A percentile compares a stretch with the other conserved stretches of the same genome.
Evolutionary conservation across 208 protist genomes (phyloP).

Genomic region (Vickermania ingenoplastis): DNA sequence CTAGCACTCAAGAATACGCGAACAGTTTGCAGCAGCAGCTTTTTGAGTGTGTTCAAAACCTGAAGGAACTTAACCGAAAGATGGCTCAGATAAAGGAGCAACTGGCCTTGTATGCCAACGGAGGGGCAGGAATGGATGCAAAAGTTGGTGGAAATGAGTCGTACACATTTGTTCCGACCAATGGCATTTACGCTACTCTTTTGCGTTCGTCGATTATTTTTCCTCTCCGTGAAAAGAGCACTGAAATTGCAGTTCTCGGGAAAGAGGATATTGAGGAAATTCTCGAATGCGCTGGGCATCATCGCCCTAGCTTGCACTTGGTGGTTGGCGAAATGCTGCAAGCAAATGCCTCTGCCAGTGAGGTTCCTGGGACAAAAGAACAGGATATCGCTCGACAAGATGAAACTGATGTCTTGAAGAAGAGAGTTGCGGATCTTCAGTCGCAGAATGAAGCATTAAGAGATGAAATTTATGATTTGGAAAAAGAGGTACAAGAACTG

Average conservation of each 20-base stretch:
- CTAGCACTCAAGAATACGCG: slow-evolving; percentile 25
- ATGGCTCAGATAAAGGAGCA: slow-evolving; percentile 28
- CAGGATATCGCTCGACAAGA: not conserved
- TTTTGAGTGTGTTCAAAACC: slow-evolving; percentile 19
- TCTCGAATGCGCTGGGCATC: not conserved
- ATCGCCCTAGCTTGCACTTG: not conserved
- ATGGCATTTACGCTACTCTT: slow-evolving; percentile 13
- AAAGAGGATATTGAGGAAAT: slow-evolving; percentile 28
- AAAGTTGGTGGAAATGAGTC: not conserved
- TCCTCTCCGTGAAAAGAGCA: not conserved
- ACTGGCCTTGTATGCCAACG: slow-evolving; percentile 16
- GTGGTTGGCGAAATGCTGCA: not conserved
- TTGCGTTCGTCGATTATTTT: slow-evolving; percentile 24
- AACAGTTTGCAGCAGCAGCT: slow-evolving; percentile 33
- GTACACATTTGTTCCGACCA: slow-evolving; percentile 19
- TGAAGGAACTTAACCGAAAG: slow-evolving; percentile 24
- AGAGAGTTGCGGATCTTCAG: not conserved
- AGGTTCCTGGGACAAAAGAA: not conserved
- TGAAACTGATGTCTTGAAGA: not conserved
- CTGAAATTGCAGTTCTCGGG: slow-evolving; percentile 19
- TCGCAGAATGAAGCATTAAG: not conserved
- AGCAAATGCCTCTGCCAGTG: not conserved
- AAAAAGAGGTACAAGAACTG: not conserved
- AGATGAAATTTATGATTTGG: not conserved
- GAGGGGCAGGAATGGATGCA: not conserved